These are phyloP conservation scores for Naganishia vaughanmartiniae DNA, from an alignment of 768 basidiomycete species.

Conservation along the genomic window DNA sequence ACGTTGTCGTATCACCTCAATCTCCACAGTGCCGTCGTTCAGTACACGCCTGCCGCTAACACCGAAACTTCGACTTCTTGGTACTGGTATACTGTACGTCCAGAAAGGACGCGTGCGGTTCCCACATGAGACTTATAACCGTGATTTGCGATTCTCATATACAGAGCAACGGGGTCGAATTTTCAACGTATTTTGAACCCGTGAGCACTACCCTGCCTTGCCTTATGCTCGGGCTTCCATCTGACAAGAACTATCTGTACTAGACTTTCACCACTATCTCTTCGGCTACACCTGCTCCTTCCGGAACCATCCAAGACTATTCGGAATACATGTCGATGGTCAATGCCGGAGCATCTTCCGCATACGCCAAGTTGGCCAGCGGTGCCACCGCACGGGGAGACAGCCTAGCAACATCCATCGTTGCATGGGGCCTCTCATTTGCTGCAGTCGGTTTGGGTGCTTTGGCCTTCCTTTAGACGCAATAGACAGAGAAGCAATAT, in stretches of 20 bases:
- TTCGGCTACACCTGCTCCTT: slow-evolving; percentile 22
- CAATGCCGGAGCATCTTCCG: slow-evolving; percentile 15
- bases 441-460: slow-evolving; percentile 20
- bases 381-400: not conserved
- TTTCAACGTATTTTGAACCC: slow-evolving; percentile 4
- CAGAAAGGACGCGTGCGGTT: not conserved
- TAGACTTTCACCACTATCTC: slow-evolving; percentile 21
- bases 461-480: slow-evolving; percentile 15
- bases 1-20: not conserved
- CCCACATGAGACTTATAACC: not conserved
- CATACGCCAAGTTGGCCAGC: slow-evolving; percentile 3
- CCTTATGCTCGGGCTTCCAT: not conserved
- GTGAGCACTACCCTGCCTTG: not conserved
- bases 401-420: not conserved
- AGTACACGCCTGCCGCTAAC: not conserved
- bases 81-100: slow-evolving; percentile 24
- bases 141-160: not conserved
- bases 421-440: slow-evolving; percentile 7
- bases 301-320: slow-evolving; percentile 26
- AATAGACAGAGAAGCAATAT: too few relatives aligned
- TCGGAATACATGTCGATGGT: slow-evolving; percentile 13
- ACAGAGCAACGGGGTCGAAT: slow-evolving; percentile 22
- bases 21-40: slow-evolving; percentile 8
- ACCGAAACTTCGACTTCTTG: slow-evolving; percentile 9
- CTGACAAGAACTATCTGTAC: not conserved